Percentiles rank a stretch among this genome's conserved stretches.
Evolutionary conservation across 108 stramenopile genomes (phyloP).

Genomic region (Cyclotella sp.): DNA sequence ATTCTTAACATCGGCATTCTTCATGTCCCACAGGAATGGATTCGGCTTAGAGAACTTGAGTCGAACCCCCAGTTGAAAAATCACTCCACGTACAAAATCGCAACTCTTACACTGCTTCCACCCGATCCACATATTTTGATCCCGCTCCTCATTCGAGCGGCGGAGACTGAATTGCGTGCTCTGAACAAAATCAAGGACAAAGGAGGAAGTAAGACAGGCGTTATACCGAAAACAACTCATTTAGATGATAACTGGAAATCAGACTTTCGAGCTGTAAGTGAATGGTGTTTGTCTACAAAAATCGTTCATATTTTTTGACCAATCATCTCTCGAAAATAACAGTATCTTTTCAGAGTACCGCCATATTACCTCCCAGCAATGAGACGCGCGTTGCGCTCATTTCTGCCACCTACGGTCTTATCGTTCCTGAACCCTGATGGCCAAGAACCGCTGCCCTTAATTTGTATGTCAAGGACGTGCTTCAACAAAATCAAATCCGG

Average conservation of each 20-base stretch:
- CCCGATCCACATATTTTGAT: constrained; percentile 85
- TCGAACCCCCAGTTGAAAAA: constrained; percentile 18
- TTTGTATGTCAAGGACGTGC: constrained; percentile 74
- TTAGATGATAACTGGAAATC: constrained; percentile 79
- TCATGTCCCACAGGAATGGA: constrained; percentile 61
- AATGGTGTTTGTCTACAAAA: background rate
- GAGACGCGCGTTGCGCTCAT: constrained; percentile 58
- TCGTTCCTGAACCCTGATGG: constrained; percentile 56
- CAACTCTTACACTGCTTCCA: constrained; percentile 80
- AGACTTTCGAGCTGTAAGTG: constrained; percentile 60
- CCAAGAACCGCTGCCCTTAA: constrained; percentile 43
- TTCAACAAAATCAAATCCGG: constrained; percentile 73
- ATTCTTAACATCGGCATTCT: constrained; percentile 78
- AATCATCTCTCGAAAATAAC: too few species aligned
- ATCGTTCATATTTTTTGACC: too few species aligned
- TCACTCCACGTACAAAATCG: constrained; percentile 31
- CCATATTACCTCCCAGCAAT: constrained; percentile 77
- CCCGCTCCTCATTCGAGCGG: constrained; percentile 72
- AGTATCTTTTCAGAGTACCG: constrained; percentile 75
- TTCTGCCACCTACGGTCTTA: constrained; percentile 68
- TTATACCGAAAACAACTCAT: constrained; percentile 51
- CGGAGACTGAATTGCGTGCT: constrained; percentile 68
- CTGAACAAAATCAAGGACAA: constrained; percentile 63
- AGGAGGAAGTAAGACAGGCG: constrained; percentile 20
- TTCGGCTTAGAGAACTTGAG: constrained; percentile 26